These are phyloP conservation scores for Tulasnella sp. DNA, from an alignment of 768 basidiomycete genomes.

Conservation along the genomic window DNA sequence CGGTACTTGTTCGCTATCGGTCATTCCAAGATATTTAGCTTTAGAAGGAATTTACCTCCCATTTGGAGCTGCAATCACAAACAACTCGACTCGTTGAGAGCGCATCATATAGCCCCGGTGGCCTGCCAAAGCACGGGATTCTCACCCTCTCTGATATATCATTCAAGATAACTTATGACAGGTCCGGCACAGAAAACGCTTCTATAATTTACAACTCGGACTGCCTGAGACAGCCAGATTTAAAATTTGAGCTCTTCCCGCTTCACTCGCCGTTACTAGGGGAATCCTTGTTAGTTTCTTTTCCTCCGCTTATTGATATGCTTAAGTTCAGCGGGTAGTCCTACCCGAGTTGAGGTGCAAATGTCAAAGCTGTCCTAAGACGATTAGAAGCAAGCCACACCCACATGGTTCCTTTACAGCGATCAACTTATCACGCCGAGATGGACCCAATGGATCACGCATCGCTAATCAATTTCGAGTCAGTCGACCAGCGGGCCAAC, in stretches of 20 bases:
- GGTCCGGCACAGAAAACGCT: conserved; percentile 56
- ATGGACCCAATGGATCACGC: too few relatives aligned
- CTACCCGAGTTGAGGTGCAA: conserved; percentile 72
- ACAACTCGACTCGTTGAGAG: conserved; percentile 73
- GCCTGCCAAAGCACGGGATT: conserved; percentile 32
- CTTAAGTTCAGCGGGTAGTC: conserved; percentile 80
- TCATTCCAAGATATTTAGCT: conserved; percentile 72
- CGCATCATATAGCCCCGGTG: conserved; percentile 41
- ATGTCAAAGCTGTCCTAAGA: too few relatives aligned
- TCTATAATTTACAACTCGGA: conserved; percentile 74
- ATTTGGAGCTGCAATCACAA: conserved; percentile 76
- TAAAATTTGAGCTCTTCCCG: conserved; percentile 73
- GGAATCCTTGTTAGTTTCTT: conserved; percentile 87
- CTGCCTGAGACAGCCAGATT: conserved; percentile 49
- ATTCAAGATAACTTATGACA: conserved; percentile 70
- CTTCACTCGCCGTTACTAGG: conserved; percentile 81
- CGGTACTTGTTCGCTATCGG: conserved; percentile 75
- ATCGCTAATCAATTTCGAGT: too few relatives aligned
- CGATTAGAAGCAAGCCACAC: too few relatives aligned
- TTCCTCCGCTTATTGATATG: conserved; percentile 84
- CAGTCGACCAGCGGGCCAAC: too few relatives aligned
- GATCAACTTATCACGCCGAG: too few relatives aligned
- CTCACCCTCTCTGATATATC: conserved; percentile 68
- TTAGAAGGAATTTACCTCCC: conserved; percentile 79
- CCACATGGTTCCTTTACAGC: too few relatives aligned